phyloP scores from a whole-genome alignment of 768 basidiomycete genomes.

The Gyrodon lividus region DNA sequence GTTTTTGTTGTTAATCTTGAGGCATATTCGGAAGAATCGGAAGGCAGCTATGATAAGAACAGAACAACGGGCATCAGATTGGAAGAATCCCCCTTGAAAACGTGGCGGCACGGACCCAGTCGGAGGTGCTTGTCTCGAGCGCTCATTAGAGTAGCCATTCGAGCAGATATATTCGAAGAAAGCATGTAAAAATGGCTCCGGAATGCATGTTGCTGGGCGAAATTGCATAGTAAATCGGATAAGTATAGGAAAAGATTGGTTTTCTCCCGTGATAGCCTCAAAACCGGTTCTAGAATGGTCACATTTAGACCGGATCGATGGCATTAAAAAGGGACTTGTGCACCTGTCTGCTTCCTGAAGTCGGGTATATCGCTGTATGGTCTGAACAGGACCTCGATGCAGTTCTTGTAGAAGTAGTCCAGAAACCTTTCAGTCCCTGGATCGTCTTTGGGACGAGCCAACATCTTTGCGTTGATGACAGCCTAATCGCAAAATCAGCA shows the following conservation, averaged over 20 bases:
- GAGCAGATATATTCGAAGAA: constrained; percentile 70
- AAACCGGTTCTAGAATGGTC: constrained; percentile 42
- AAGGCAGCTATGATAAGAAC: constrained; percentile 65
- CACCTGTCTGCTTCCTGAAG: constrained; percentile 51
- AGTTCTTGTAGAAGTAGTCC: constrained; percentile 90
- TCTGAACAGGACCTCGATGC: constrained; percentile 73
- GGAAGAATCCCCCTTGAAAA: not conserved
- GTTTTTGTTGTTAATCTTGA: constrained; percentile 80
- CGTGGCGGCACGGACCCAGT: constrained; percentile 59
- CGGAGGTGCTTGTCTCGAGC: constrained; percentile 90
- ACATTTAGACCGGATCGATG: constrained; percentile 4
- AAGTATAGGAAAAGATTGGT: constrained; percentile 85
- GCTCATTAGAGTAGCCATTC: constrained; percentile 74
- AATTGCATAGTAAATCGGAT: constrained; percentile 88
- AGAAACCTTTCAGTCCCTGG: constrained; percentile 86
- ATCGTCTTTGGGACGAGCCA: constrained; percentile 72
- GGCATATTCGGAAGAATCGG: constrained; percentile 84
- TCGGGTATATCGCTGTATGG: constrained; percentile 77
- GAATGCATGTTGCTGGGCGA: constrained; percentile 86
- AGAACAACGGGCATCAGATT: constrained; percentile 12
- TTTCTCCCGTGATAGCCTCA: constrained; percentile 67
- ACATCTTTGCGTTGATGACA: constrained; percentile 41
- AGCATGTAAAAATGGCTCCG: constrained; percentile 90
- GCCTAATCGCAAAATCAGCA: constrained; percentile 18
- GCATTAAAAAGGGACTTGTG: not conserved